Conservation (phyloP, 73 alveolate species). For the Paramecium biaurelia region DNA sequence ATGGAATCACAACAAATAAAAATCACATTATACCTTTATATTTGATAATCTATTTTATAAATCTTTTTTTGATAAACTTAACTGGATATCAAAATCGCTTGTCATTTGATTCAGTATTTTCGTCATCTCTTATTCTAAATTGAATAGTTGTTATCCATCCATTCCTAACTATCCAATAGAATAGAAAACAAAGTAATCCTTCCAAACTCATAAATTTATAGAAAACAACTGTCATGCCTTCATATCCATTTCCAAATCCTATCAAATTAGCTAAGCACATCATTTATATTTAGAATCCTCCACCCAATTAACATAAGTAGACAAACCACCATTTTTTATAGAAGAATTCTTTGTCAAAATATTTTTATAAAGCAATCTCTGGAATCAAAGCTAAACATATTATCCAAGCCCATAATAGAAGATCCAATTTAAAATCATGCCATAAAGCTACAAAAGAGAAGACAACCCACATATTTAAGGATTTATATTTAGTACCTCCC, state of each 20-base stretch:
- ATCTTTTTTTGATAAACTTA: neutral
- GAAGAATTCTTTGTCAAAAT: constrained; percentile 63
- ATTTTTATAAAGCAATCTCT: constrained; percentile 75
- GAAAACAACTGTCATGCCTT: constrained; percentile 62
- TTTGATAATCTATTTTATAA: neutral
- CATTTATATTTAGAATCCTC: constrained; percentile 71
- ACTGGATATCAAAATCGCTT: constrained; percentile 10
- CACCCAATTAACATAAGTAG: constrained; percentile 66
- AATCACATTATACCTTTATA: too few species aligned
- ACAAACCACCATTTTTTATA: constrained; percentile 71
- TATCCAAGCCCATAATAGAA: constrained; percentile 90
- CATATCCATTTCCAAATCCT: constrained; percentile 83
- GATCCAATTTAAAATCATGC: constrained; percentile 84
- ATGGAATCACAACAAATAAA: neutral
- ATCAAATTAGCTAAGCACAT: constrained; percentile 80
- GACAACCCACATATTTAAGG: constrained; percentile 82
- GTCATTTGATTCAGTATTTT: neutral
- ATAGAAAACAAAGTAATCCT: neutral
- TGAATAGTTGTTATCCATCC: neutral
- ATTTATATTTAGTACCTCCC: constrained; percentile 84
- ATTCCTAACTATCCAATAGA: neutral
- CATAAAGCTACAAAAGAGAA: constrained; percentile 88
- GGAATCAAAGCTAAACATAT: constrained; percentile 82
- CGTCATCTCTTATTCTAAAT: constrained; percentile 43
- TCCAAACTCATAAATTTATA: constrained; percentile 30